These are phyloP conservation scores for Sclerotinia subarctica DNA, from an alignment of 2,329 filamentous ascomycete genomes.

Conservation along the genomic window DNA sequence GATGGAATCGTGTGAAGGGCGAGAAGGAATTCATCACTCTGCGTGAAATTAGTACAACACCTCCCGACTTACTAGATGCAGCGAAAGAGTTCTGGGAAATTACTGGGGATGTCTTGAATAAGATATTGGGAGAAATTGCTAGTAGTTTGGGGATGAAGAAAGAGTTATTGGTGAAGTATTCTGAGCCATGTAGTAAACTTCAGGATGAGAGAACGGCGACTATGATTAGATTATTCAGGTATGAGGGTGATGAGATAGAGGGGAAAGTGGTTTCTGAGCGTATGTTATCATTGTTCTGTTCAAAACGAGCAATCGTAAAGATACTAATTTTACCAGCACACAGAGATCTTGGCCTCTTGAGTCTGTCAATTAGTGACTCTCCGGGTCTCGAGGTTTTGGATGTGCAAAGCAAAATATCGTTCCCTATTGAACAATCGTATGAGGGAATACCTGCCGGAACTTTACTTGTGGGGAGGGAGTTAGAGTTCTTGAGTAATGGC, in stretches of 20 bases:
- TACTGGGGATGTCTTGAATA: constrained; percentile 28
- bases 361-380: constrained; percentile 33
- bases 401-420: constrained; percentile 23
- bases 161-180: constrained; percentile 28
- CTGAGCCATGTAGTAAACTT: constrained; percentile 28
- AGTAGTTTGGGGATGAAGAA: constrained; percentile 31
- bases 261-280: constrained; percentile 32
- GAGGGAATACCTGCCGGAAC: constrained; percentile 22
- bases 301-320: neutral
- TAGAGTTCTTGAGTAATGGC: constrained; percentile 30
- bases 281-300: constrained; percentile 17
- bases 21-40: constrained; percentile 36
- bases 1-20: constrained; percentile 31
- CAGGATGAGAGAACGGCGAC: constrained; percentile 27
- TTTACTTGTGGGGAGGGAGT: constrained; percentile 31
- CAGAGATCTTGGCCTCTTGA: constrained; percentile 32
- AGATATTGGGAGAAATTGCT: constrained; percentile 26
- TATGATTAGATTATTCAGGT: constrained; percentile 33
- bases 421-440: constrained; percentile 30
- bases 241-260: constrained; percentile 25
- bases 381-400: constrained; percentile 34
- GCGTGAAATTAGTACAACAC: constrained; percentile 26
- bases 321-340: constrained; percentile 25
- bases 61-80: constrained; percentile 24
- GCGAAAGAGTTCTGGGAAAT: constrained; percentile 27